Base-by-base conservation (phyloP, 306 rosid species). In the Prunus campanulata region DNA sequence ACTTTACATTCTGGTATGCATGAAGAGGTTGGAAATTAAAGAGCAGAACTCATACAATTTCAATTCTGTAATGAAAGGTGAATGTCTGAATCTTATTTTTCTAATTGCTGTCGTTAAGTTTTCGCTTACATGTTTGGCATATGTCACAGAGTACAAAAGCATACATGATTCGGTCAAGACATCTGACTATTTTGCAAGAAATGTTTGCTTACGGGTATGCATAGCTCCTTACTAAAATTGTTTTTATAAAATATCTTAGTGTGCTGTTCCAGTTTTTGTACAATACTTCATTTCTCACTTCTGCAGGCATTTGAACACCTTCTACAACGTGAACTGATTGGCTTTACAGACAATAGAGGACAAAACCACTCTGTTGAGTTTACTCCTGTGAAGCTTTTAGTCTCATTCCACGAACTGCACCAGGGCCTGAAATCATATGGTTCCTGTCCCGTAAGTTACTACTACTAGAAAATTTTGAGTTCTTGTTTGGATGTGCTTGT, bases 221-320 rank as follows among this genome's bases (percentile, higher is more conserved):
- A 49, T 57, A 22, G 19, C 73, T 73, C 74, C 71, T 61, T 77
- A 46, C 25, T 14, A 47, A 67, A 66, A 64, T 84, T 64, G 55
- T 71, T 61, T 29, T 42, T 20, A 51, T 71, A 75, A 71, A 52
- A 12, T 13, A 52, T 81, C 44, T 46, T 76, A 18, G 19, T 63
- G 70, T 49, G 64, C 29, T 68, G 68, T 54, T 7, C 44, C 47
- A 47, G 46, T 39, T 65, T 16, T 16, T 48, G 61, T 30, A 56
- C 49, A 29, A 15, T 15, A 64, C 11, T 32, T 66, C 72, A 24
- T 65, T 65, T 16, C 66, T 70, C 27, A n/a, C 30, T 46, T 78
- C 15, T 80, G 84, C 93, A 95, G 97, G 97, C 97, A 68, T 90
- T 95, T 84, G 96, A 95, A 82, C 97, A 92, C 80, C 98, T 95